Percentiles rank a stretch among this genome's conserved stretches.
Evolutionary conservation across 2,329 filamentous ascomycete species (phyloP).

Genomic region (Torrubiella hemipterigena): DNA sequence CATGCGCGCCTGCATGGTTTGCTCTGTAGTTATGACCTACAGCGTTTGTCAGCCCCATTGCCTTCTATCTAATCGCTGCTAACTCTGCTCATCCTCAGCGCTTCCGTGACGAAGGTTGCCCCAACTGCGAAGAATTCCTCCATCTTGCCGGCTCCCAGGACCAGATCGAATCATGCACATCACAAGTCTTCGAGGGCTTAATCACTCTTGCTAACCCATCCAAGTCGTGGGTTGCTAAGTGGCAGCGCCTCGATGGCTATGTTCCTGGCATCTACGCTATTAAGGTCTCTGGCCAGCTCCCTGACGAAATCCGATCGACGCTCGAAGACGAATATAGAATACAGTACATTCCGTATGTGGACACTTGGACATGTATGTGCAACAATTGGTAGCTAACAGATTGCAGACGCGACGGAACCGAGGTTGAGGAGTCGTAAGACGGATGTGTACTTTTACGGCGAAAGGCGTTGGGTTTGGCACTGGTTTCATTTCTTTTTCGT

Average conservation of each 20-base stretch:
- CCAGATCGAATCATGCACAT: conserved; percentile 83
- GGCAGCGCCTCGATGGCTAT: conserved; percentile 84
- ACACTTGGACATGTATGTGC: conserved; percentile 33
- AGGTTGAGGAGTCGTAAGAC: conserved; percentile 22
- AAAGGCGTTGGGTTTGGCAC: background rate
- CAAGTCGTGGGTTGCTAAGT: conserved; percentile 89
- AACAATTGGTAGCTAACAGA: background rate
- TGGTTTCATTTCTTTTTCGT: too few relatives aligned
- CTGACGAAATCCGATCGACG: conserved; percentile 49
- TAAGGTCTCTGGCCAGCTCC: conserved; percentile 77
- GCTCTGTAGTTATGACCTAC: conserved; percentile 82
- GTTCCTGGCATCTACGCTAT: conserved; percentile 85
- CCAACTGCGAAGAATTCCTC: conserved; percentile 92
- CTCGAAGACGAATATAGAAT: conserved; percentile 53
- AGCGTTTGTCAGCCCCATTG: conserved; percentile 41
- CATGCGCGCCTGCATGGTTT: conserved; percentile 96
- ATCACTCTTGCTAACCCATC: conserved; percentile 75
- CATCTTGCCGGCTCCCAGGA: conserved; percentile 70
- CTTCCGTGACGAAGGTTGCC: conserved; percentile 80
- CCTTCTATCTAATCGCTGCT: conserved; percentile 2
- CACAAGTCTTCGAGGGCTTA: conserved; percentile 87
- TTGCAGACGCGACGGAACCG: conserved; percentile 35
- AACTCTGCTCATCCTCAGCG: conserved; percentile 40
- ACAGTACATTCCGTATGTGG: conserved; percentile 52
- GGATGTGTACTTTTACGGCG: background rate